phyloP scores from a whole-genome alignment of 371 early-diverging fungal genomes.

The Coemansia linderi region DNA sequence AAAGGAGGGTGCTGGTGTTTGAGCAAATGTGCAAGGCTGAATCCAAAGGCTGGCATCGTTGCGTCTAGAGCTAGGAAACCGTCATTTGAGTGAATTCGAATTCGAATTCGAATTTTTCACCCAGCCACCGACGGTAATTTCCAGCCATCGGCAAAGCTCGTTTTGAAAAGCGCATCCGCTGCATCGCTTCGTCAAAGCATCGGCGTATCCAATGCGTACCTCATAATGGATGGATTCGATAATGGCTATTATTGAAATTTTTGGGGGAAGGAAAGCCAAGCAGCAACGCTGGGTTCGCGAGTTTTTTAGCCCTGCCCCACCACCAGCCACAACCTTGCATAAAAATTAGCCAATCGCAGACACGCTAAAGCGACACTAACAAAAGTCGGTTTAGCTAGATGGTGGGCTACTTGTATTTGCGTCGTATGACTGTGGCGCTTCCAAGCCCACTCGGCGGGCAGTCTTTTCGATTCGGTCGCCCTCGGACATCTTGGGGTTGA shows the following conservation, averaged over 20 bases:
- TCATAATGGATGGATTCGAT: conserved; percentile 33
- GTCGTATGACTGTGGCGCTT: conserved; percentile 18
- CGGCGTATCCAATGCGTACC: conserved; percentile 16
- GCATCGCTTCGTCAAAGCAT: not conserved
- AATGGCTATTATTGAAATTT: not conserved
- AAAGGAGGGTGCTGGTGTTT: not conserved
- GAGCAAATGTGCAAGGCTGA: not conserved
- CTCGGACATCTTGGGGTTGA: conserved; percentile 40
- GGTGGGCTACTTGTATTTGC: not conserved
- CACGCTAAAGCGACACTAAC: not conserved
- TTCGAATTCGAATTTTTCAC: not conserved
- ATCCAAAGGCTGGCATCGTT: not conserved
- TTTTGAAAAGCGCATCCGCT: conserved; percentile 1
- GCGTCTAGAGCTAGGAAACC: too few species aligned
- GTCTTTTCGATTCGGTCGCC: conserved; percentile 37
- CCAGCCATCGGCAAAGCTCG: not conserved
- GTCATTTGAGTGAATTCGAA: too few species aligned
- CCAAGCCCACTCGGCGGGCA: conserved; percentile 41
- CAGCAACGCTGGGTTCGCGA: not conserved
- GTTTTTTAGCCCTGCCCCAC: not conserved
- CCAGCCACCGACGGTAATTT: not conserved
- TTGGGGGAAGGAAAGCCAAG: not conserved
- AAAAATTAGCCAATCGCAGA: not conserved
- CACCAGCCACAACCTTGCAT: not conserved
- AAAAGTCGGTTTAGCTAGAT: not conserved